Evolutionary conservation across 2,329 filamentous ascomycete genomes (phyloP).

Genomic region (Monilinia laxa): DNA sequence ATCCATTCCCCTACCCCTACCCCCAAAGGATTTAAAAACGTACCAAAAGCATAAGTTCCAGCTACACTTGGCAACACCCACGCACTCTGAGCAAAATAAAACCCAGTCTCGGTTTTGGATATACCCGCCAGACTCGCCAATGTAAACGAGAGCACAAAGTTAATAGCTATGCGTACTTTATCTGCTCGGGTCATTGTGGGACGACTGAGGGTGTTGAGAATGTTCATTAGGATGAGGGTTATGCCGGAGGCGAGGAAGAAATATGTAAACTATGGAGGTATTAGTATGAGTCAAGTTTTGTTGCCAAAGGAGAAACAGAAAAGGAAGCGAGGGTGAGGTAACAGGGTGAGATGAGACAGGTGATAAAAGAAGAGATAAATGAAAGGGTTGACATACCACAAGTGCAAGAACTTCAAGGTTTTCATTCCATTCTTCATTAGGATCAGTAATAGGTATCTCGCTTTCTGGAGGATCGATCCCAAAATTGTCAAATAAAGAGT

Average conservation of each 20-base stretch:
- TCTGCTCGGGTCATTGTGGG: conserved; percentile 18
- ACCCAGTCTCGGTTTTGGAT: conserved; percentile 9
- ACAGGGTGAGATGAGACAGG: background rate
- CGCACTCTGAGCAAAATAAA: conserved; percentile 23
- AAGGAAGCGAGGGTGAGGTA: background rate
- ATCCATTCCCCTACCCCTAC: background rate
- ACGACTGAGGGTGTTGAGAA: conserved; percentile 27
- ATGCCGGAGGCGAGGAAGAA: conserved; percentile 33
- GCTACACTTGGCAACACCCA: conserved; percentile 26
- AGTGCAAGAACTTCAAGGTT: conserved; percentile 28
- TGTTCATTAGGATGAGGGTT: conserved; percentile 32
- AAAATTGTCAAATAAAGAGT: conserved; percentile 32
- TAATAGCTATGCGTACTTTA: conserved; percentile 13
- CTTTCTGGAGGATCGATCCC: conserved; percentile 17
- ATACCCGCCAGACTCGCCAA: conserved; percentile 18
- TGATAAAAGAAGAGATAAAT: background rate
- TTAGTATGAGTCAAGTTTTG: background rate
- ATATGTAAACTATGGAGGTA: conserved; percentile 29
- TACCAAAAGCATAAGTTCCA: conserved; percentile 6
- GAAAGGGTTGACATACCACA: conserved; percentile 23
- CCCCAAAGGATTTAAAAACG: background rate
- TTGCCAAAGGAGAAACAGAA: background rate
- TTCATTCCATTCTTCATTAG: conserved; percentile 28
- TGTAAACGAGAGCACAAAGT: conserved; percentile 14
- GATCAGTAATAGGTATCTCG: conserved; percentile 19